Conservation (phyloP, 768 basidiomycete genomes). For the Boletus fagicola region DNA sequence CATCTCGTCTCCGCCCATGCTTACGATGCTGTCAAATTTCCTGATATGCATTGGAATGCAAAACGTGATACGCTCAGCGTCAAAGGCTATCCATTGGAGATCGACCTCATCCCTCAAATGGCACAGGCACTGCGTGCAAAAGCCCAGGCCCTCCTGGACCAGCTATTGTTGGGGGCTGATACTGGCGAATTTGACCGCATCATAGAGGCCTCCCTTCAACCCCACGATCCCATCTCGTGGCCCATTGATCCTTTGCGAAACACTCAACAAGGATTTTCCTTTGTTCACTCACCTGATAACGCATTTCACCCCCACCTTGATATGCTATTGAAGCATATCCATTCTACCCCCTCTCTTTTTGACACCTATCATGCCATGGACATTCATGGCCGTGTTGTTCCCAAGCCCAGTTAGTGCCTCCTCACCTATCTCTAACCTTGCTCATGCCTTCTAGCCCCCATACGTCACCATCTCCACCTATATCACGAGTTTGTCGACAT, state of each 20-base stretch:
- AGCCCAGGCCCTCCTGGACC: background rate
- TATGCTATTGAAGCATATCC: background rate
- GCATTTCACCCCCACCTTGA: background rate
- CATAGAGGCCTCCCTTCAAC: accelerated
- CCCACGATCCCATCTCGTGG: accelerated
- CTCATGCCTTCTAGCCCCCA: background rate
- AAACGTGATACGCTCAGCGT: background rate
- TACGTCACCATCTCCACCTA: no score
- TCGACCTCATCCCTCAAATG: background rate
- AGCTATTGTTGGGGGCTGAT: background rate
- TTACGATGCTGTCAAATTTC: background rate
- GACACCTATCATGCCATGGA: no score
- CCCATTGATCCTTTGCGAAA: background rate
- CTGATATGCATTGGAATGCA: constrained; percentile 2
- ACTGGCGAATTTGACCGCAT: background rate
- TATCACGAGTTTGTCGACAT: no score
- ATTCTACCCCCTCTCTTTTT: background rate
- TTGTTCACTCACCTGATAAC: background rate
- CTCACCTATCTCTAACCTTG: no score
- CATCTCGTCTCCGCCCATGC: background rate
- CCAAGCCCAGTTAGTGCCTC: no score
- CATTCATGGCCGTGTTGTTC: no score
- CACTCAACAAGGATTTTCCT: background rate
- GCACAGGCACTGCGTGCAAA: accelerated
- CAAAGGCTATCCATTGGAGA: background rate